phyloP scores from a whole-genome alignment of 306 rosid species.

The Rubus parviflorus region DNA sequence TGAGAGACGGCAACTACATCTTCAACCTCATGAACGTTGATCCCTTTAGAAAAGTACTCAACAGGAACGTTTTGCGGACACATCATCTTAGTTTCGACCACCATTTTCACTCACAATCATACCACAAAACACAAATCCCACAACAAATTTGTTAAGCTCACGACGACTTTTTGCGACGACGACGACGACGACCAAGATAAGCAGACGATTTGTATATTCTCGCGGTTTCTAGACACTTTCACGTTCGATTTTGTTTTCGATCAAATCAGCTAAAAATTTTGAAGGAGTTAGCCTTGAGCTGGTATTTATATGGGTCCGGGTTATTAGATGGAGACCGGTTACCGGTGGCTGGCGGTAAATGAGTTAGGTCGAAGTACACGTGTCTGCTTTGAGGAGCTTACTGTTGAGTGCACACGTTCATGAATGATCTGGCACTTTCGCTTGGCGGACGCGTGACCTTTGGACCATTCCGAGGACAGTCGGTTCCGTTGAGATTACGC shows the following conservation, averaged over 20 bases:
- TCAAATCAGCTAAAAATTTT: constrained; percentile 14
- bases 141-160: constrained; percentile 13
- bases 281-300: background rate
- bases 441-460: constrained; percentile 49
- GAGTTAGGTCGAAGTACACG: constrained; percentile 34
- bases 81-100: constrained; percentile 67
- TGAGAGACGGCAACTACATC: constrained; percentile 35
- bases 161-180: background rate
- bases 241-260: constrained; percentile 17
- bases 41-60: constrained; percentile 47
- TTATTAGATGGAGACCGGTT: background rate
- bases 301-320: constrained; percentile 27
- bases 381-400: constrained; percentile 19
- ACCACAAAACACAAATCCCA: constrained; percentile 10
- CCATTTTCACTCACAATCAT: constrained; percentile 50
- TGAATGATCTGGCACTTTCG: background rate
- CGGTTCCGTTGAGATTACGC: background rate
- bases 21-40: constrained; percentile 44
- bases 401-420: constrained; percentile 26
- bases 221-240: constrained; percentile 34
- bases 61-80: constrained; percentile 53
- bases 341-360: constrained; percentile 63
- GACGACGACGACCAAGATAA: background rate
- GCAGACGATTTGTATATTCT: constrained; percentile 5
- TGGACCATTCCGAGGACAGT: background rate